A percentile compares a stretch with the other conserved stretches of the same genome.
phyloP scores from a whole-genome alignment of 768 basidiomycete species.

The Phanerochaete sordida region DNA sequence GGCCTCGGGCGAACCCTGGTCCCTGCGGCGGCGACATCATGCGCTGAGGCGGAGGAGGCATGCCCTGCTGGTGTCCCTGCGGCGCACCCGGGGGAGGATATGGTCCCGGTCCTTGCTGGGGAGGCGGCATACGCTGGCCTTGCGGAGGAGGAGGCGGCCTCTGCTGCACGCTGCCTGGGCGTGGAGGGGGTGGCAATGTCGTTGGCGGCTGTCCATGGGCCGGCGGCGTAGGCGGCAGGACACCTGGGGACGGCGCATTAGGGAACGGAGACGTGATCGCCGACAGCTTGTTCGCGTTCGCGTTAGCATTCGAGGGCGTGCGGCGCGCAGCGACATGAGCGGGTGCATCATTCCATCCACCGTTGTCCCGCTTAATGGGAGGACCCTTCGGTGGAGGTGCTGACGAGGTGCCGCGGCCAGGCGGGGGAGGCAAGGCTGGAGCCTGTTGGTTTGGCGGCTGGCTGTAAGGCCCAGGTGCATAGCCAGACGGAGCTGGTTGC shows the following conservation, averaged over 20 bases:
- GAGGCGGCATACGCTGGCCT: constrained; percentile 27
- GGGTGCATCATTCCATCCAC: constrained; percentile 94
- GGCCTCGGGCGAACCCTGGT: constrained; percentile 29
- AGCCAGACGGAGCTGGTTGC: constrained; percentile 11
- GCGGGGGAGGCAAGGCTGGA: constrained; percentile 32
- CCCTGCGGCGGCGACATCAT: constrained; percentile 46
- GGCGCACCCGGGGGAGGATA: constrained; percentile 30
- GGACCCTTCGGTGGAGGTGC: constrained; percentile 55
- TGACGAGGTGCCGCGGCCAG: constrained; percentile 36
- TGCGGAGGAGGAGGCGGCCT: constrained; percentile 41
- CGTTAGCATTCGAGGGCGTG: constrained; percentile 46
- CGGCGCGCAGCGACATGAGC: constrained; percentile 43
- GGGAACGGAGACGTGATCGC: constrained; percentile 92
- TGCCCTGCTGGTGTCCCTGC: constrained; percentile 30
- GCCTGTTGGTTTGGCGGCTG: constrained; percentile 17
- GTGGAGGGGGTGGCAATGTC: constrained; percentile 47
- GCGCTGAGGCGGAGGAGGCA: constrained; percentile 37
- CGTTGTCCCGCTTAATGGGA: constrained; percentile 49
- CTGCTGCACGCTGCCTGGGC: constrained; percentile 57
- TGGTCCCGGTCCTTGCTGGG: constrained; percentile 19
- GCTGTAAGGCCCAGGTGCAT: constrained; percentile 5
- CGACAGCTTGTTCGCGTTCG: constrained; percentile 49
- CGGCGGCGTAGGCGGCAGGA: constrained; percentile 13
- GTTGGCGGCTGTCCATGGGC: constrained; percentile 19
- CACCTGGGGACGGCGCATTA: constrained; percentile 34